phyloP scores from a whole-genome alignment of 345 rosid genomes.

The Ricinus communis region DNA sequence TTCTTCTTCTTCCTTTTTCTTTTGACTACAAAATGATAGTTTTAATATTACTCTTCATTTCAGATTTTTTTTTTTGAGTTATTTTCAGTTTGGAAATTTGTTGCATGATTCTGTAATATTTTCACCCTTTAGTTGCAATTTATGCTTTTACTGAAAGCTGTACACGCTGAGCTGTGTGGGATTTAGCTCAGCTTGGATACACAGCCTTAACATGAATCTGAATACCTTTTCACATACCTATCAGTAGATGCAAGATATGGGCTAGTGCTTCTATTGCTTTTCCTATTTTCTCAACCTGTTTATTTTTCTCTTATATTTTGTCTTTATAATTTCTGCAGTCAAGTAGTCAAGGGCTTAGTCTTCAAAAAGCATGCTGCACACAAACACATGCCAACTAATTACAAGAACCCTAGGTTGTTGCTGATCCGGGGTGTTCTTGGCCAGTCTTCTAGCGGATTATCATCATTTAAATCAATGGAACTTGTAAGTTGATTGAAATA shows the following conservation, averaged over 20 bases:
- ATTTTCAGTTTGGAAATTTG: too few relatives aligned
- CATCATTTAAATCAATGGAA: conserved; percentile 69
- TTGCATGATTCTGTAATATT: not conserved
- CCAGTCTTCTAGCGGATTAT: conserved; percentile 66
- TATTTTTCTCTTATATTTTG: not conserved
- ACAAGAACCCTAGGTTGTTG: conserved; percentile 73
- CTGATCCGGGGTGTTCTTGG: conserved; percentile 73
- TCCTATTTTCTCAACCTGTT: not conserved
- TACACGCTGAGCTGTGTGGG: too few relatives aligned
- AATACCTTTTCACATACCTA: not conserved
- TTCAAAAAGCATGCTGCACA: conserved; percentile 95
- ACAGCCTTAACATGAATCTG: not conserved
- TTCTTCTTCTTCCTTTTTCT: too few relatives aligned
- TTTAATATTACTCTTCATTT: not conserved
- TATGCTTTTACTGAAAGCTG: not conserved
- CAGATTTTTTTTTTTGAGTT: not conserved
- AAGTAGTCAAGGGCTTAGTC: conserved; percentile 80
- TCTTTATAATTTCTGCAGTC: conserved; percentile 48
- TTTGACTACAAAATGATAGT: not conserved
- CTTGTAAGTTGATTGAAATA: conserved; percentile 42
- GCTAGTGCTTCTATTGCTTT: not conserved
- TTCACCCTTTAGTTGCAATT: not conserved
- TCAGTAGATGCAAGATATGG: not conserved
- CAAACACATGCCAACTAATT: conserved; percentile 88
- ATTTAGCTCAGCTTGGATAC: not conserved